phyloP scores from a whole-genome alignment of 75 land plant species.

The Ceratopteris richardii region DNA sequence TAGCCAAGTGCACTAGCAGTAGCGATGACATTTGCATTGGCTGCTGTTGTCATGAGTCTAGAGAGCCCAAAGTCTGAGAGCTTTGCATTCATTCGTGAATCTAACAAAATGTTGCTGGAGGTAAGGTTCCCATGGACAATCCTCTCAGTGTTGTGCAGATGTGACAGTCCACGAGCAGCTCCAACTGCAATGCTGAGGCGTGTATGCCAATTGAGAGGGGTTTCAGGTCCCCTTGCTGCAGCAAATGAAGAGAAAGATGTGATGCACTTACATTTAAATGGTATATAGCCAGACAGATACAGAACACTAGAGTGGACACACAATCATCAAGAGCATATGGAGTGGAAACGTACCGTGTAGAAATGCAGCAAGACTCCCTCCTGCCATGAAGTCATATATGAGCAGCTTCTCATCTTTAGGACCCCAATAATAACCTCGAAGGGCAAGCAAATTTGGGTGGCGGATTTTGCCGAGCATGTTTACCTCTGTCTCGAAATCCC shows the following conservation, averaged over 20 bases:
- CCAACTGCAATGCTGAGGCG: constrained; percentile 73
- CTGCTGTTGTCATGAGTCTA: constrained; percentile 79
- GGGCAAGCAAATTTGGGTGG: constrained; percentile 64
- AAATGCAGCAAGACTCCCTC: constrained; percentile 66
- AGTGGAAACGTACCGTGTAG: constrained; percentile 56
- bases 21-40: constrained; percentile 40
- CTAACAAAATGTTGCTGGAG: constrained; percentile 64
- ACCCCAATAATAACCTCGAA: constrained; percentile 83
- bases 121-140: constrained; percentile 86
- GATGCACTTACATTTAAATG: background rate
- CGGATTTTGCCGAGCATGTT: constrained; percentile 56
- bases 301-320: background rate
- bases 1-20: constrained; percentile 29
- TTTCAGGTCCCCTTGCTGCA: constrained; percentile 56
- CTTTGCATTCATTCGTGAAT: constrained; percentile 43
- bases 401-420: constrained; percentile 93
- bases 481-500: constrained; percentile 75
- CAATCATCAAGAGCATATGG: background rate
- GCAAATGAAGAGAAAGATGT: background rate
- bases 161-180: constrained; percentile 47
- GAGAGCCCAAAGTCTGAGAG: constrained; percentile 85
- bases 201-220: constrained; percentile 63
- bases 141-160: constrained; percentile 53
- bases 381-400: constrained; percentile 82
- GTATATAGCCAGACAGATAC: background rate